These are phyloP conservation scores for Durusdinium trenchii DNA, from an alignment of 73 alveolate species.

Conservation along the genomic window DNA sequence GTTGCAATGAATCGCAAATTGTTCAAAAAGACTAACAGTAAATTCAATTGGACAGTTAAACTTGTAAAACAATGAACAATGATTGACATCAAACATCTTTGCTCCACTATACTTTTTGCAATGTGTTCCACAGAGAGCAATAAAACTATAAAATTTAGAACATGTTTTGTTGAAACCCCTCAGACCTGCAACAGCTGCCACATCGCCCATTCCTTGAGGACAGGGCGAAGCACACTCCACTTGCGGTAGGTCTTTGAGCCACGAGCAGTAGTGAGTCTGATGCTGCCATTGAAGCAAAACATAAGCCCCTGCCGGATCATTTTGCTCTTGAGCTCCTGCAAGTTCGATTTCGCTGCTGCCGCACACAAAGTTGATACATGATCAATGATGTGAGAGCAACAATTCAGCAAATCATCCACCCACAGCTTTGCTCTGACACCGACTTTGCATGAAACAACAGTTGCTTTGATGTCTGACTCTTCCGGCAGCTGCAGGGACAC, in stretches of 20 bases:
- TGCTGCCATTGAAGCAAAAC: not conserved
- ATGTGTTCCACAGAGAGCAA: not conserved
- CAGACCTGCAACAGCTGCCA: not conserved
- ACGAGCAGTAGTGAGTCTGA: not conserved
- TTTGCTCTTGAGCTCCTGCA: not conserved
- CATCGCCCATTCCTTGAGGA: not conserved
- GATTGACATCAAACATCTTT: not conserved
- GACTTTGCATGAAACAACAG: not conserved
- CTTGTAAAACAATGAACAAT: not conserved
- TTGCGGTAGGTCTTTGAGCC: not conserved
- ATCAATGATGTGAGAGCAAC: not conserved
- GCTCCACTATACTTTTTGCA: too few relatives aligned
- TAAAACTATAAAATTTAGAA: not conserved
- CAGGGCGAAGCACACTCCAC: not conserved
- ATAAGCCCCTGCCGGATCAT: not conserved
- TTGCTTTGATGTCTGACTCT: not conserved
- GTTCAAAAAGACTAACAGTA: too few relatives aligned
- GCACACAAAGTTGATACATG: not conserved
- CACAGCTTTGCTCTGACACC: not conserved
- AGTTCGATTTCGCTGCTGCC: not conserved
- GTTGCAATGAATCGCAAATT: not conserved
- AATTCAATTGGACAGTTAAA: too few relatives aligned
- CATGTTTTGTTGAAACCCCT: too few relatives aligned
- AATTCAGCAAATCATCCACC: not conserved
- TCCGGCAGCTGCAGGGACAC: not conserved